Base-by-base conservation (phyloP, 2,329 filamentous ascomycete genomes). In the Lecanicillium sp. region DNA sequence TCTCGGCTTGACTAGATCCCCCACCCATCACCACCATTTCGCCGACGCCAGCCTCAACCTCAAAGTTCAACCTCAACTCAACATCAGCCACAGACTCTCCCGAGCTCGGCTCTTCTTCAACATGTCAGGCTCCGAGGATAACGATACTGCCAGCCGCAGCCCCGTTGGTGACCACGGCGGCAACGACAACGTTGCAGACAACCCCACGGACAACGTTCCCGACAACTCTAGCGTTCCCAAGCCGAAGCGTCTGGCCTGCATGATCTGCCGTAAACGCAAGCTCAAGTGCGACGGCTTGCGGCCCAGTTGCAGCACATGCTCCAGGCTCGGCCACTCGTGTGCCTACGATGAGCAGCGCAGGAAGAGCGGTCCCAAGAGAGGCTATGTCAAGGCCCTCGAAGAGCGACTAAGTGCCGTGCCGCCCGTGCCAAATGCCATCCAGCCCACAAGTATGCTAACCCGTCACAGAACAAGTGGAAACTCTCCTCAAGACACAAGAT, bases 341-440 rank as follows among this genome's bases (percentile, higher is more conserved):
- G 83, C 86, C 52, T 95, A 95, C 62, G 90, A 95, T 62, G 90
- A 95, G 70, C 85, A 91, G 58, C 81, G 90, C 63, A 87, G 89
- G 69, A 95, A 95, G 79, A 95, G 90, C 64, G 90, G 90, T 3
- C 90, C 90, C 2, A 95, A 95, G 72, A 79, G 90, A 62, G 90
- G 90, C 58, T 95, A 96, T 63, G 90, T 95, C 52, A 95, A 95
- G 73, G 85, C 90, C 51, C 70, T 97, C 57, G 93, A 97, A 67
- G 90, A 94, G 64, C 81, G 93, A 64, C 70, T 98, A 61, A 90
- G 90, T 95, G 75, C n/a, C 71, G 86, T 47, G 21, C 39, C 44
- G 30, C 24, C 21, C 10, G 17, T n/a, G 23, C 20, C 24, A 12
- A 14, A 46, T 20, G 11, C 17, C 9, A 14, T 21, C n/a, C 17